Base-by-base conservation (phyloP, 345 rosid species). In the Clausena lansium region DNA sequence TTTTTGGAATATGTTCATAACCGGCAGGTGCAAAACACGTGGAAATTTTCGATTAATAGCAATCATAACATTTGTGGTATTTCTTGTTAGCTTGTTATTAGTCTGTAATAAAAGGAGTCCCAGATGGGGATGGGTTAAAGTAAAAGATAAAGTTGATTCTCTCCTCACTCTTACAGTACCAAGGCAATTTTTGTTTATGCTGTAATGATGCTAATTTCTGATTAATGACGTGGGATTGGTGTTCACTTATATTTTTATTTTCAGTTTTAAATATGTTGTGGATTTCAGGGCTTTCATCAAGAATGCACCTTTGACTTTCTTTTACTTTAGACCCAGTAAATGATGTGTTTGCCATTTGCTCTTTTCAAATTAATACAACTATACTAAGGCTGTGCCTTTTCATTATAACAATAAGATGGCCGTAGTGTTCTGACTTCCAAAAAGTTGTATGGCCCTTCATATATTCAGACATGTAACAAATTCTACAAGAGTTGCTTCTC, bases 1-100 rank as follows among this genome's bases (percentile, higher is more conserved):
- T 94, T 87, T 89, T 83, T 96, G 87, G 99, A 91, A 81, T 92
- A 88, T 82, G 97, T 94, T 79, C 98, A 92, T 82, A 96, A 94
- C 82, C 97, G 98, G 33, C 98, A 94, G 95, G 99, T 94, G 82
- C 66, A 50, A 64, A 78, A 52, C 60, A 57, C 39, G 25, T n/a
- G 57, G 67, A 72, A 80, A 57, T 11, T 57, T 32, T n/a, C 27
- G 28, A 27, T 47, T 80, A 36, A 50, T 80, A 41, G 25, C 54
- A 15, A 32, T 50, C 24, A 24, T 65, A n/a, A 52, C n/a, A 32
- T 65, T n/a, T 75, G 24, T 47, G 33, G 33, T 61, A 27, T 75
- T 65, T n/a, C 50, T 33, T 64, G 62, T 65, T 76, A 60, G 59
- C 52, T 45, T 68, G 66, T 73, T 36, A 33, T 11, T 38, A 35